phyloP scores from a whole-genome alignment of 2,329 filamentous ascomycete species.

The Apiospora koreana region DNA sequence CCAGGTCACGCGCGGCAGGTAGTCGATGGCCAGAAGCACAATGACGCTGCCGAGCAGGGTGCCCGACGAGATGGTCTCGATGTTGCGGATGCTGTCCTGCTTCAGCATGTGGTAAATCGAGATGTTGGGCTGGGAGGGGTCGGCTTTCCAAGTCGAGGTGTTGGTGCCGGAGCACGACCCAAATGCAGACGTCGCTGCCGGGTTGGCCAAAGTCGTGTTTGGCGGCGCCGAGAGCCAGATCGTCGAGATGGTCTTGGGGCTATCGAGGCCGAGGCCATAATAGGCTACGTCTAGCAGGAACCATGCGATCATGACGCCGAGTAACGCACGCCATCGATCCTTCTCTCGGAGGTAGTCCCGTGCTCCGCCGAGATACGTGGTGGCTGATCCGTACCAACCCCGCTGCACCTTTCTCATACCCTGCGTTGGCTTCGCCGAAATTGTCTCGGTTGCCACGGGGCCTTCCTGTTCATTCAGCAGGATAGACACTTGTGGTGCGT shows the following conservation, averaged over 20 bases:
- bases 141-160: constrained; percentile 17
- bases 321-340: constrained; percentile 27
- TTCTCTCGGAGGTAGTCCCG: constrained; percentile 25
- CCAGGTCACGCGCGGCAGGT: constrained; percentile 27
- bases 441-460: not conserved
- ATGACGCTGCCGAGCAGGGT: constrained; percentile 24
- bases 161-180: not conserved
- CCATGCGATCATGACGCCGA: constrained; percentile 42
- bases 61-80: constrained; percentile 24
- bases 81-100: constrained; percentile 23
- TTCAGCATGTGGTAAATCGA: constrained; percentile 23
- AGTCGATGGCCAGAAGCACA: constrained; percentile 25
- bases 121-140: constrained; percentile 18
- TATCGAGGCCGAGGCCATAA: constrained; percentile 45
- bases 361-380: constrained; percentile 17
- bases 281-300: constrained; percentile 46
- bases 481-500: constrained; percentile 19
- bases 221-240: constrained; percentile 20
- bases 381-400: not conserved
- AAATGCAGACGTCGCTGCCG: not conserved
- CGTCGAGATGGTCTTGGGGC: constrained; percentile 25
- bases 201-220: not conserved
- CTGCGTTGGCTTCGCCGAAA: not conserved
- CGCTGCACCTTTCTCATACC: not conserved
- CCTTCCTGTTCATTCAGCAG: not conserved